Conservation (phyloP, 1,284 basidiomycete species). For the Ceratobasidium sp. region DNA sequence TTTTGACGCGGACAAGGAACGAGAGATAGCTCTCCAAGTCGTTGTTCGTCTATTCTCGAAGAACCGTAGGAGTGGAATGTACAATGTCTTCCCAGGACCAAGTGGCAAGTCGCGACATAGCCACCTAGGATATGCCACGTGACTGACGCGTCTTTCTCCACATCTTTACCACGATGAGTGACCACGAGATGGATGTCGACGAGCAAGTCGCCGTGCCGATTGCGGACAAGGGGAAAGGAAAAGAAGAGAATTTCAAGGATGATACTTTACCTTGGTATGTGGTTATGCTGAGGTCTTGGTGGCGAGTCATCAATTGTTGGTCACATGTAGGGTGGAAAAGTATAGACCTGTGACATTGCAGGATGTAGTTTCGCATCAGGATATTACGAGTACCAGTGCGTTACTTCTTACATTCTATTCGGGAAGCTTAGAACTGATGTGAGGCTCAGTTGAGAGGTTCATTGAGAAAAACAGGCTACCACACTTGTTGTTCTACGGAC, state of each 20-base stretch:
- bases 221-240: constrained; percentile 74
- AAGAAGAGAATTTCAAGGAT: constrained; percentile 64
- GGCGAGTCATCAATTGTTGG: neutral
- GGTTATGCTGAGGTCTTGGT: constrained; percentile 37
- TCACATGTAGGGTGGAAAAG: constrained; percentile 86
- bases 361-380: constrained; percentile 94
- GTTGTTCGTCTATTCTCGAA: too few relatives aligned
- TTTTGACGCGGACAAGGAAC: too few relatives aligned
- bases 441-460: constrained; percentile 87
- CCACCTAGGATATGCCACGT: neutral
- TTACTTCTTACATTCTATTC: constrained; percentile 36
- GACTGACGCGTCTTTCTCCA: constrained; percentile 21
- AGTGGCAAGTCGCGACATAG: too few relatives aligned
- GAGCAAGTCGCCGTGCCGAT: constrained; percentile 17
- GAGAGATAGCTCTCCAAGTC: too few relatives aligned
- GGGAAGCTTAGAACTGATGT: neutral
- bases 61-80: too few relatives aligned
- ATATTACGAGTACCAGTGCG: constrained; percentile 92
- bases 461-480: constrained; percentile 95
- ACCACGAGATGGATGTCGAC: constrained; percentile 46
- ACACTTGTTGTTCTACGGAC: constrained; percentile 97
- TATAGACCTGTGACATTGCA: constrained; percentile 89
- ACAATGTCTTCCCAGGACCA: too few relatives aligned
- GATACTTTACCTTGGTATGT: constrained; percentile 81
- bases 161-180: constrained; percentile 28